These are phyloP conservation scores for Gossypium turneri DNA, from an alignment of 345 rosid species.

Conservation along the genomic window DNA sequence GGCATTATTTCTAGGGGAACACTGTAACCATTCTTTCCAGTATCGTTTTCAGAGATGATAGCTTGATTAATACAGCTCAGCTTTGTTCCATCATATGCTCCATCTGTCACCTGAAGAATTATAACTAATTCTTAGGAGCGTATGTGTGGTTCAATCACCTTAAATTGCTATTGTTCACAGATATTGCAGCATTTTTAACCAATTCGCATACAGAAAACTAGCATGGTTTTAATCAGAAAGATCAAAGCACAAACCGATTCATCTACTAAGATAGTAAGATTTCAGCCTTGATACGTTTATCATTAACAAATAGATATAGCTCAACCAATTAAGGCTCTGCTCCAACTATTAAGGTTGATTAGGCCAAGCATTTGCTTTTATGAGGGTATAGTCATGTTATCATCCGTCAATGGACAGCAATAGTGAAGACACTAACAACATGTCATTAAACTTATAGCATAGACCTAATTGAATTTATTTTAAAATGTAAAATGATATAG, in stretches of 20 bases:
- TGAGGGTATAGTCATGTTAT: background rate
- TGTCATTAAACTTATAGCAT: background rate
- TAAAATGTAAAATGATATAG: background rate
- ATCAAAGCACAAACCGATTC: background rate
- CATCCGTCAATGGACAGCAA: background rate
- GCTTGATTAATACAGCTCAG: constrained; percentile 69
- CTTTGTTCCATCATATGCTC: constrained; percentile 72
- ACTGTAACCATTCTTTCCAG: constrained; percentile 49
- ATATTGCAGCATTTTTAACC: background rate
- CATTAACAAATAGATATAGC: background rate
- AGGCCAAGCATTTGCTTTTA: background rate
- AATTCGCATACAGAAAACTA: background rate
- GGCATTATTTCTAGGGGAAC: constrained; percentile 89
- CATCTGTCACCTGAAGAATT: constrained; percentile 55
- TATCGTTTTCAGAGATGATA: constrained; percentile 52
- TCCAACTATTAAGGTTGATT: background rate
- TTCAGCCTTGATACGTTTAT: constrained; percentile 1
- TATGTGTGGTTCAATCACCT: background rate
- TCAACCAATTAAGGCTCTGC: background rate
- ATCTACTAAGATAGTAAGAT: background rate
- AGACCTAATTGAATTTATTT: background rate
- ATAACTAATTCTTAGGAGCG: background rate
- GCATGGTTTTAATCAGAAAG: background rate
- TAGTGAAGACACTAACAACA: background rate
- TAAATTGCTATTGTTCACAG: background rate